These are phyloP conservation scores for Jaltomata sinuosa DNA, from an alignment of 257 asterid genomes.

Conservation along the genomic window DNA sequence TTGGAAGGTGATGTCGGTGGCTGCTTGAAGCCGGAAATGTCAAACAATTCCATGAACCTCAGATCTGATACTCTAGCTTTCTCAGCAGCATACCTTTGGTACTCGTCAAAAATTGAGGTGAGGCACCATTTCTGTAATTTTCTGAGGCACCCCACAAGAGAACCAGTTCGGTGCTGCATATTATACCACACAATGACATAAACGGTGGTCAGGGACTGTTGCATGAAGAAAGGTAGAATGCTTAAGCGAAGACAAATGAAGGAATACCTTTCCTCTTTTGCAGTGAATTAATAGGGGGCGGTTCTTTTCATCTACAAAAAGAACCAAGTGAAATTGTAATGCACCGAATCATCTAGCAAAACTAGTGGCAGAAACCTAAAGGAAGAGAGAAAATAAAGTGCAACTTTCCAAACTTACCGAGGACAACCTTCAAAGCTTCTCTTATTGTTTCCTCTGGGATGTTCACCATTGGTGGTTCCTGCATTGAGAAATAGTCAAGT, in stretches of 20 bases:
- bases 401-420: constrained; percentile 32
- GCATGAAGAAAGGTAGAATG: not conserved
- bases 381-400: not conserved
- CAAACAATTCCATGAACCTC: constrained; percentile 67
- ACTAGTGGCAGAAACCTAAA: not conserved
- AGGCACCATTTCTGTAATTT: constrained; percentile 79
- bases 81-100: constrained; percentile 71
- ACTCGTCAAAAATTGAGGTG: constrained; percentile 69
- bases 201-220: not conserved
- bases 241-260: not conserved
- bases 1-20: constrained; percentile 11
- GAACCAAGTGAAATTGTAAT: not conserved
- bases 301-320: constrained; percentile 54
- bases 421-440: constrained; percentile 44
- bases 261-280: constrained; percentile 80
- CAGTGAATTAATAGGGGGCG: constrained; percentile 83
- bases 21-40: constrained; percentile 36
- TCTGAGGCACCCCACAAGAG: constrained; percentile 83
- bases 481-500: constrained; percentile 17
- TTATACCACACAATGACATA: not conserved
- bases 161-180: constrained; percentile 81
- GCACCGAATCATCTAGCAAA: not conserved
- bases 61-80: constrained; percentile 76
- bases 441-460: constrained; percentile 58
- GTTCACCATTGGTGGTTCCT: constrained; percentile 63